Base-by-base conservation (phyloP, 805 yeast species). In the Yarrowia deformans region DNA sequence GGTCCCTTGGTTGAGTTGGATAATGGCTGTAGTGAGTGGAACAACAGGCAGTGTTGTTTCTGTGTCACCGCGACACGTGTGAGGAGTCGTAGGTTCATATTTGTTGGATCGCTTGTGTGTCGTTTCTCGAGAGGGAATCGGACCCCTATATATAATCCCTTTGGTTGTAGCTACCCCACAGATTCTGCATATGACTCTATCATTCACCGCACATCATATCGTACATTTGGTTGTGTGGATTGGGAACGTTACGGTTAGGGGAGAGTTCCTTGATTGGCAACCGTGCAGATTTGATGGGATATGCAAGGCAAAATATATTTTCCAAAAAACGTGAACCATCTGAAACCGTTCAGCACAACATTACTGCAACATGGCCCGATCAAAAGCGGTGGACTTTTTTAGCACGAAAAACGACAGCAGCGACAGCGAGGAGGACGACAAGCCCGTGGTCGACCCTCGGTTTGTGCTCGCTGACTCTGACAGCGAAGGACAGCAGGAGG, bases 391-490 rank as follows among this genome's bases (percentile, higher is more conserved):
- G 34, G 52, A 58, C 40, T 58, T 55, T 34, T 67, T 67, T 40
- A 55, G 64, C 52, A n/a, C 63, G 7, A 66, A 52, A 42, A n/a
- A 32, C 69, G 50, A 56, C 67, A 14, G 23, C n/a, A 67, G 67
- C 46, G 67, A 56, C 55, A 67, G 55, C 43, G 67, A 67, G 32
- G 48, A 29, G 10, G 61, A 40, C 7, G 55, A 13, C 19, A 46
- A 42, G 42, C 43, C 52, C 14, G 32, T 35, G 4, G 69, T 55
- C 40, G 61, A 67, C 34, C 23, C 66, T 12, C 52, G 66, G 7
- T 60, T 60, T 13, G 66, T 43, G 18, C 50, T 60, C 3, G 32
- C 40, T 4, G 66, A 45, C 32, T 39, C 48, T 7, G 66, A 60
- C 42, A 42, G 52, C 14, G 66, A 60, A 23, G 42, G 6, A 10